These are phyloP conservation scores for Myriosclerotinia scirpicola DNA, from an alignment of 2,329 filamentous ascomycete species.

Conservation along the genomic window DNA sequence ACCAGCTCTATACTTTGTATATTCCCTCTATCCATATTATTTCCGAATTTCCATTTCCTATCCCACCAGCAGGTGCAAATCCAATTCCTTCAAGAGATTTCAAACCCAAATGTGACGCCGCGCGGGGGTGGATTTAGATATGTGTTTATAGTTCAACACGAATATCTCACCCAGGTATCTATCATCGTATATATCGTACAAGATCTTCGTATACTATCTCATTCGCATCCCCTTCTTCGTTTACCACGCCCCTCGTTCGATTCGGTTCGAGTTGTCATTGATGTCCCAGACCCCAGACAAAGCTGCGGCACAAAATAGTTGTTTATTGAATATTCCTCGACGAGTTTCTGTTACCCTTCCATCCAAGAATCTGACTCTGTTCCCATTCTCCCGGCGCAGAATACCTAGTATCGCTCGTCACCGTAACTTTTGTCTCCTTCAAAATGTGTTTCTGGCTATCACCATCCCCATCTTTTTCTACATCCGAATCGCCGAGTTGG, in stretches of 20 bases:
- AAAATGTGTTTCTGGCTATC: conserved; percentile 45
- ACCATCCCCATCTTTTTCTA: conserved; percentile 31
- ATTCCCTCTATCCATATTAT: background rate
- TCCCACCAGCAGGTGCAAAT: background rate
- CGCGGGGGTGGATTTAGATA: background rate
- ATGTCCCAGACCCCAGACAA: too few species aligned
- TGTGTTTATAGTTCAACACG: background rate
- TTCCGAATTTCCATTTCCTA: background rate
- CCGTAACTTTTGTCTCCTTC: conserved; percentile 41
- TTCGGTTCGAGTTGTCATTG: background rate
- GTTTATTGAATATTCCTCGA: background rate
- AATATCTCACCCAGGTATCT: conserved; percentile 9
- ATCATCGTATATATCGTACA: conserved; percentile 6
- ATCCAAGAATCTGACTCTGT: conserved; percentile 4
- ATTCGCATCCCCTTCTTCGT: background rate
- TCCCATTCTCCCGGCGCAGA: conserved; percentile 33
- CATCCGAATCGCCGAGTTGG: conserved; percentile 26
- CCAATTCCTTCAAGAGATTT: background rate
- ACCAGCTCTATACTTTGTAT: too few species aligned
- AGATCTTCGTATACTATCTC: background rate
- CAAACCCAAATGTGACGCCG: conserved; percentile 1
- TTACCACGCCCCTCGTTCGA: background rate
- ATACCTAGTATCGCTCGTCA: conserved; percentile 30
- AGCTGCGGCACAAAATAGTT: background rate
- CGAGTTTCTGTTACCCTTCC: background rate